phyloP scores from a whole-genome alignment of 1,284 basidiomycete species.

The Tetrapyrgos nigripes region DNA sequence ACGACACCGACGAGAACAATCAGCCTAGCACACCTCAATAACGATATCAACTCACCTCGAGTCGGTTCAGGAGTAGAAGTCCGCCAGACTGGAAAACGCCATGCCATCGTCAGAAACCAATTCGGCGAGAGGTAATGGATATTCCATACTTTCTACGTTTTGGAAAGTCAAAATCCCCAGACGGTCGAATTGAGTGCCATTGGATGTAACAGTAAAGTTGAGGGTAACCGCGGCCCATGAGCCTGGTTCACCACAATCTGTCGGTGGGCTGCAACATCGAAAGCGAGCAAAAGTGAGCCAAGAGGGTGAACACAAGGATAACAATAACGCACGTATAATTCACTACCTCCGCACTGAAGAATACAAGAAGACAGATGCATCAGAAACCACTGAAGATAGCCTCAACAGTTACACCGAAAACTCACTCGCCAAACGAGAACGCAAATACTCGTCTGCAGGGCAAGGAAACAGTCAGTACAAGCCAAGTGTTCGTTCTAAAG shows the following conservation, averaged over 20 bases:
- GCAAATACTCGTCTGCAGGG: conserved; percentile 68
- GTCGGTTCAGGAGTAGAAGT: conserved; percentile 83
- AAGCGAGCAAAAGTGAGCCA: not conserved
- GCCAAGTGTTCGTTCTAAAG: too few relatives aligned
- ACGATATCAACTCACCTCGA: not conserved
- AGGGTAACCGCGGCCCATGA: conserved; percentile 79
- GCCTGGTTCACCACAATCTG: conserved; percentile 58
- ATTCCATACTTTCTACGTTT: conserved; percentile 77
- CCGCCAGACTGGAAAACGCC: conserved; percentile 60
- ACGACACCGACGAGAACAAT: too few relatives aligned
- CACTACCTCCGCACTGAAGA: conserved; percentile 50
- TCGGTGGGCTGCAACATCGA: conserved; percentile 59
- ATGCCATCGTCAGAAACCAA: conserved; percentile 10
- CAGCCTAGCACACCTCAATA: too few relatives aligned
- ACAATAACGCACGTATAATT: conserved; percentile 46
- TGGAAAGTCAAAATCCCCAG: conserved; percentile 77
- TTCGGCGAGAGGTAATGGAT: too few relatives aligned
- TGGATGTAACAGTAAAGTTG: conserved; percentile 78
- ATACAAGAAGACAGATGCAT: not conserved
- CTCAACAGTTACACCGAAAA: not conserved
- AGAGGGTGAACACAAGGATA: not conserved
- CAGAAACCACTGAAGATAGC: too few relatives aligned
- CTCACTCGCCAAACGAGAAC: conserved; percentile 70
- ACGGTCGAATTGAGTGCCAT: conserved; percentile 81
- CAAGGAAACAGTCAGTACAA: not conserved